phyloP scores from a whole-genome alignment of 1,284 basidiomycete species.

The Ustilago loliicola region DNA sequence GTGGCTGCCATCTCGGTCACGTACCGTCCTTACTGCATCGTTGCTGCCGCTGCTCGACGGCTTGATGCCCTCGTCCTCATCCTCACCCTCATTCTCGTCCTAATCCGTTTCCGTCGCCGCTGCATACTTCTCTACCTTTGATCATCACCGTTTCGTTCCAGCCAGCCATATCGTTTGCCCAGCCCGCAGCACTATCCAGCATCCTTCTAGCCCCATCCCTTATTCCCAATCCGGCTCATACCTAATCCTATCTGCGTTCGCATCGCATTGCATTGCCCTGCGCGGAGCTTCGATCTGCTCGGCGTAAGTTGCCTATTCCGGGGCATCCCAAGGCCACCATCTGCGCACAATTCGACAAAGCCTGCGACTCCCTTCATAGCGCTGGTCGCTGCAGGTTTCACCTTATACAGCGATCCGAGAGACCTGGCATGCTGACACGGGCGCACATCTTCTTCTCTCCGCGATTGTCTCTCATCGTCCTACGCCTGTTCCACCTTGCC shows the following conservation, averaged over 20 bases:
- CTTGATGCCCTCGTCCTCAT: constrained; percentile 7
- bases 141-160: constrained; percentile 15
- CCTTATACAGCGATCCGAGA: constrained; percentile 28
- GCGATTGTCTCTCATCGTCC: constrained; percentile 34
- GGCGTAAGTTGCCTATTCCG: constrained; percentile 42
- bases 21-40: constrained; percentile 20
- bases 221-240: constrained; percentile 34
- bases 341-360: constrained; percentile 9
- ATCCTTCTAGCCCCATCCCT: background rate
- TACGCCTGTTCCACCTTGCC: constrained; percentile 19
- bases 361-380: background rate
- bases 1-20: constrained; percentile 31
- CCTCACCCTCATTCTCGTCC: constrained; percentile 2
- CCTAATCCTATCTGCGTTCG: background rate
- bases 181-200: background rate
- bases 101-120: constrained; percentile 23
- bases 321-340: background rate
- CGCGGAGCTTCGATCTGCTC: constrained; percentile 27
- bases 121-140: constrained; percentile 5
- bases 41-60: constrained; percentile 10
- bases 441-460: constrained; percentile 21
- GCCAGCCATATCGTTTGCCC: constrained; percentile 3
- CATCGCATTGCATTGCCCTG: constrained; percentile 1
- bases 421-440: constrained; percentile 42
- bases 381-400: constrained; percentile 31